Conservation (phyloP, 805 yeast genomes). For the Tetrapisispora phaffii region DNA sequence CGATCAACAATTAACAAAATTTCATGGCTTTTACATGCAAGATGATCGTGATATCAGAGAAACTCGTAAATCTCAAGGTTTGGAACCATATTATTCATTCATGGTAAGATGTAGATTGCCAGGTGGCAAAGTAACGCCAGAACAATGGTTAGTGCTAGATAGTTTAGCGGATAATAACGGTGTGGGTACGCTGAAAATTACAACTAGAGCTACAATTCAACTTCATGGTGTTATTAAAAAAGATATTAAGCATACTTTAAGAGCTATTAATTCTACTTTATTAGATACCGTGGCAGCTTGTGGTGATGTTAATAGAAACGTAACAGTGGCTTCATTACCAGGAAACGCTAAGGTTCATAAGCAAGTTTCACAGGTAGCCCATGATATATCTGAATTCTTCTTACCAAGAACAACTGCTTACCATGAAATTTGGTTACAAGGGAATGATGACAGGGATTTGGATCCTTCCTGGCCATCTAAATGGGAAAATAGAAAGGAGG, state of each 20-base stretch:
- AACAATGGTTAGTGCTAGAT: conserved; percentile 82
- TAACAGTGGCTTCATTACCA: conserved; percentile 86
- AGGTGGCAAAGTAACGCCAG: conserved; percentile 81
- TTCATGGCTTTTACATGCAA: conserved; percentile 98
- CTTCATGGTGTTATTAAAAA: conserved; percentile 89
- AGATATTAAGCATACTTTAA: conserved; percentile 78
- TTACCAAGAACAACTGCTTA: conserved; percentile 90
- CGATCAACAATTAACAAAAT: conserved; percentile 90
- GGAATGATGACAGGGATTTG: conserved; percentile 61
- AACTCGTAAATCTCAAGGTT: conserved; percentile 80
- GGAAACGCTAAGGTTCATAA: conserved; percentile 70
- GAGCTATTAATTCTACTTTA: conserved; percentile 83
- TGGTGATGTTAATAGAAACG: conserved; percentile 97
- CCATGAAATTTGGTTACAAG: conserved; percentile 94
- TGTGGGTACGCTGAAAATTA: conserved; percentile 85
- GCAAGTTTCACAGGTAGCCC: conserved; percentile 57
- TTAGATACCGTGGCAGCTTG: conserved; percentile 96
- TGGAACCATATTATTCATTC: conserved; percentile 93
- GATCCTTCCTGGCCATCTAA: conserved; percentile 51
- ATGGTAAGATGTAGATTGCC: conserved; percentile 95
- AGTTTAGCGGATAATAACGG: conserved; percentile 73
- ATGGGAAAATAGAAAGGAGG: conserved; percentile 58
- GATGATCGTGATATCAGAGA: conserved; percentile 96
- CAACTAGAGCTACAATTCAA: conserved; percentile 96
- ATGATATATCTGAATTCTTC: conserved; percentile 65